Base-by-base conservation (phyloP, 768 basidiomycete species). In the Agrocybe chaxingu region DNA sequence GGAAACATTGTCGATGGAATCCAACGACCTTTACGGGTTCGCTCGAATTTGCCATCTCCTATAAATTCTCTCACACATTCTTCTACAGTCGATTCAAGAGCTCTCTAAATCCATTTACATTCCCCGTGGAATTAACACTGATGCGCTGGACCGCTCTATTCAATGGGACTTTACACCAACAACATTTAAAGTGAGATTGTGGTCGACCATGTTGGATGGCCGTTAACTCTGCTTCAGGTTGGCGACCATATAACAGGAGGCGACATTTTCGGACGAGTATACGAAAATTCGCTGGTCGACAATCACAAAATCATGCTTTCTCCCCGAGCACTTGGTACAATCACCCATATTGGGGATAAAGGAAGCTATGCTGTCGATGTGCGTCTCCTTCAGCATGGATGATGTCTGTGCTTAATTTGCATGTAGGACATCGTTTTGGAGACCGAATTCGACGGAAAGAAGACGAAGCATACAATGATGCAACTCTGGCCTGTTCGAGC, bases 401-500 rank as follows among this genome's bases (percentile, higher is more conserved):
- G 9, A 33, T 36, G 19, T 39, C 36, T 43, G 10, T 47, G 24
- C 24, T 4, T 24, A 24, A 18, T 4, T 8, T 31, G 29, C 13
- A 24, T 24, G 16, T 45, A 97, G 92, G 97, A 99, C 66, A 78
- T 95, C 45, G 89, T 99, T 16, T 74, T 98, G 42, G 97, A 99
- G 71, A 98, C 96, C 6, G 97, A 98, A 64, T 98, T 99, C 62
- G 85, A 98, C 55, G 97, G 96, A 57, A 93, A 94, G 73, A 87
- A 77, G 35, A 89, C 93, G 10, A 80, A 94, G 61, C 96, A 98
- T 67, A 86, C 89, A 12, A 85, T 99, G 83, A 90, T 97, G 91
- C 97, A 99, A 64, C 75, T 96, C 31, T 99, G 97, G 97, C 97
- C 97, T 57, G 97, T 99, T 54, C 92, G 97, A 63, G 97, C 96